Percentiles rank a stretch among this genome's conserved stretches.
Conservation (phyloP, 2,329 filamentous ascomycete genomes). For the Penicillium sp. region DNA sequence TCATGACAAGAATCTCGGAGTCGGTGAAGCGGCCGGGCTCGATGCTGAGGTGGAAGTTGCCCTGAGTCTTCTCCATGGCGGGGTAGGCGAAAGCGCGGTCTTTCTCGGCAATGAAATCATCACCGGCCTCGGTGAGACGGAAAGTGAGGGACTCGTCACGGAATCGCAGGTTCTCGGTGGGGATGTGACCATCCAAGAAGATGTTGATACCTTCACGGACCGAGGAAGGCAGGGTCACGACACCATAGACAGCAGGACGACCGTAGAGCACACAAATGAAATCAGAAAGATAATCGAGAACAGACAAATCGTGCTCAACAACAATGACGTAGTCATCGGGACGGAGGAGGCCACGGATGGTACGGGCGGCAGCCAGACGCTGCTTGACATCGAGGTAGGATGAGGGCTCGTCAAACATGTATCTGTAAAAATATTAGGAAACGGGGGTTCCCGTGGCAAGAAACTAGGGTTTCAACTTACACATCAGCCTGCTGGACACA, state of each 20-base stretch:
- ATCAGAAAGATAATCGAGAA: constrained; percentile 97
- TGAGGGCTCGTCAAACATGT: constrained; percentile 99
- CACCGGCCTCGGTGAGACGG: constrained; percentile 85
- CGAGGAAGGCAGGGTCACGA: constrained; percentile 92
- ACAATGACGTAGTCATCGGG: constrained; percentile 96
- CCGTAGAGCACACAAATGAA: constrained; percentile 98
- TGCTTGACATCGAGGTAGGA: constrained; percentile 99
- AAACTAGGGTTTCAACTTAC: constrained; percentile 46
- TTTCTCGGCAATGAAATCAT: constrained; percentile 86
- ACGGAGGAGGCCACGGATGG: constrained; percentile 87
- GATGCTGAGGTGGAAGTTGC: constrained; percentile 81
- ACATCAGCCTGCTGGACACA: constrained; percentile 96
- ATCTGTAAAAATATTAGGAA: constrained; percentile 52
- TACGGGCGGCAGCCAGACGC: constrained; percentile 86
- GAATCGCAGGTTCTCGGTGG: constrained; percentile 98
- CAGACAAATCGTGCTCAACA: constrained; percentile 98
- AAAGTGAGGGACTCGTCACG: constrained; percentile 96
- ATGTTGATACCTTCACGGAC: constrained; percentile 99
- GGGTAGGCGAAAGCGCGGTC: constrained; percentile 86
- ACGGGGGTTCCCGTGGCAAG: not conserved
- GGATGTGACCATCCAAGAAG: constrained; percentile 97
- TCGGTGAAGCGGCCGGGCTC: constrained; percentile 89
- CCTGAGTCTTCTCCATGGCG: constrained; percentile 88
- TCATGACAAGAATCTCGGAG: constrained; percentile 99
- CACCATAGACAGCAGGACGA: constrained; percentile 92